A percentile compares a stretch with the other conserved stretches of the same genome.
Conservation (phyloP, 768 basidiomycete genomes). For the Guyanaporus albipodus region DNA sequence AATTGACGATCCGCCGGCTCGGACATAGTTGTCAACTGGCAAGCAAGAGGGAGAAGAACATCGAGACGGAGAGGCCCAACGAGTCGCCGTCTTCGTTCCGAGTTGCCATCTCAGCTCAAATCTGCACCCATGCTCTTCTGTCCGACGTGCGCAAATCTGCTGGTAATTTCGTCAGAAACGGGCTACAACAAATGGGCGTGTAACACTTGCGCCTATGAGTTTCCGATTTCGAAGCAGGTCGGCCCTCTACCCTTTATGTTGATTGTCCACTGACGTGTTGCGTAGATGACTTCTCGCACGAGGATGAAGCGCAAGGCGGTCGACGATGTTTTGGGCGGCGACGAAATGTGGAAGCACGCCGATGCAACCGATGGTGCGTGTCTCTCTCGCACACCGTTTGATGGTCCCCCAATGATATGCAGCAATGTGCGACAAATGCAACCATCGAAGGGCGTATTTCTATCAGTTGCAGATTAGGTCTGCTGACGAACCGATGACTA, state of each 20-base stretch:
- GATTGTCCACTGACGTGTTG: background rate
- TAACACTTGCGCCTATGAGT: constrained; percentile 93
- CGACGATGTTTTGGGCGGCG: constrained; percentile 94
- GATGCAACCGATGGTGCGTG: constrained; percentile 74
- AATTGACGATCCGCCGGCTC: background rate
- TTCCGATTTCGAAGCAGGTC: constrained; percentile 35
- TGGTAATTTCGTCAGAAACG: constrained; percentile 71
- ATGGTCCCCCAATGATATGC: background rate
- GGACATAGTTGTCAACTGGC: too few relatives aligned
- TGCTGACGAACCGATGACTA: constrained; percentile 88
- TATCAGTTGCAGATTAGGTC: constrained; percentile 95
- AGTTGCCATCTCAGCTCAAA: too few relatives aligned
- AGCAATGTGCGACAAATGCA: constrained; percentile 76
- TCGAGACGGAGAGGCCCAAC: too few relatives aligned
- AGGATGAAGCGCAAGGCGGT: constrained; percentile 84
- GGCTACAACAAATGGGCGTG: constrained; percentile 92
- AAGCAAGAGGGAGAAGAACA: too few relatives aligned
- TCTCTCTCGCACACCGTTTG: background rate
- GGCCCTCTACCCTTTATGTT: background rate
- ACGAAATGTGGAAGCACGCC: constrained; percentile 91
- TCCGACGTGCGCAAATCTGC: constrained; percentile 88
- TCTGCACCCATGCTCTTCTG: constrained; percentile 93
- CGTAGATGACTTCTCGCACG: constrained; percentile 87
- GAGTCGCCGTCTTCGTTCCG: too few relatives aligned
- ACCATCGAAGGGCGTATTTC: constrained; percentile 82